Evolutionary conservation across 2,329 filamentous ascomycete genomes (phyloP).

Genomic region (Gaeumannomyces tritici): DNA sequence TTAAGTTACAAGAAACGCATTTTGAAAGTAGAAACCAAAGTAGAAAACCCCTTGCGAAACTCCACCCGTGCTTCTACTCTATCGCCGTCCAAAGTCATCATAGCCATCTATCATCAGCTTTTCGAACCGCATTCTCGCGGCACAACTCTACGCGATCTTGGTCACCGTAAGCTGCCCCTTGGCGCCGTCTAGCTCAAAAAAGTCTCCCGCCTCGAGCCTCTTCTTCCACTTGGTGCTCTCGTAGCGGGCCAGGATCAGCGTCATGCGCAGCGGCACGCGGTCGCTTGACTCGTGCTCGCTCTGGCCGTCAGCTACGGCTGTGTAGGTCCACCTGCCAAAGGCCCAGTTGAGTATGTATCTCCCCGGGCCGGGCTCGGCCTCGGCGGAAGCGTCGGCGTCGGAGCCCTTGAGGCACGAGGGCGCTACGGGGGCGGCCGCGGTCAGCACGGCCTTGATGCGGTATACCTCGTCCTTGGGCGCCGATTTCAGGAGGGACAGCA

Average conservation of each 20-base stretch:
- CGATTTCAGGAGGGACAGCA: constrained; percentile 56
- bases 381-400: constrained; percentile 32
- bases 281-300: constrained; percentile 46
- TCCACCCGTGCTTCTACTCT: not conserved
- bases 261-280: constrained; percentile 56
- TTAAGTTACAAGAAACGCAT: not conserved
- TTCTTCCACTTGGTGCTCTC: constrained; percentile 73
- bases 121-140: not conserved
- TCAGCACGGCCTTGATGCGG: constrained; percentile 71
- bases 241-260: constrained; percentile 62
- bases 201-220: constrained; percentile 50
- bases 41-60: not conserved
- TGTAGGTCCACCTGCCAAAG: constrained; percentile 92
- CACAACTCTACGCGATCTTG: constrained; percentile 29
- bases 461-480: constrained; percentile 93
- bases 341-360: constrained; percentile 96
- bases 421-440: constrained; percentile 25
- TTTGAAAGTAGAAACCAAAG: not conserved
- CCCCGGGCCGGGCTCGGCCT: constrained; percentile 14
- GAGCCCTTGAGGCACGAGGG: constrained; percentile 33
- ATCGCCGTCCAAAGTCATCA: not conserved
- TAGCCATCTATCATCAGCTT: not conserved
- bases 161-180: constrained; percentile 41
- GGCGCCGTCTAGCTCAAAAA: constrained; percentile 38
- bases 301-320: constrained; percentile 34